A percentile compares a stretch with the other conserved stretches of the same genome.
phyloP scores from a whole-genome alignment of 1,139 yeast genomes.

The Geotrichum armillariae region DNA sequence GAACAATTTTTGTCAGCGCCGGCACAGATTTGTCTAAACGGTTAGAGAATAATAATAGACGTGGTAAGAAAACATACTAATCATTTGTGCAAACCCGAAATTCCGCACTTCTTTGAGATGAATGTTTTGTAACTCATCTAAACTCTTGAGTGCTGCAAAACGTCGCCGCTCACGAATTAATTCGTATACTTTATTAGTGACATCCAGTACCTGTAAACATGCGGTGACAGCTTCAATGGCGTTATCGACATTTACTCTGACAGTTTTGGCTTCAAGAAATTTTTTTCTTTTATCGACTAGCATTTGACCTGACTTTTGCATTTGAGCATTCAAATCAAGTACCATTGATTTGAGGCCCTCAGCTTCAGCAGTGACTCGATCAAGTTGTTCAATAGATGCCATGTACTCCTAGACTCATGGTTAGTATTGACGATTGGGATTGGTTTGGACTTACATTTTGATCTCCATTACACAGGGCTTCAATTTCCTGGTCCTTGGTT shows the following conservation, averaged over 20 bases:
- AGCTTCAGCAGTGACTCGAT: slow-evolving; percentile 56
- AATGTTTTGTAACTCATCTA: slow-evolving; percentile 69
- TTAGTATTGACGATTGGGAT: neutral
- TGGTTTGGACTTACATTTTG: slow-evolving; percentile 47
- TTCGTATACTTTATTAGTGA: slow-evolving; percentile 83
- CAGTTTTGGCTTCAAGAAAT: slow-evolving; percentile 34
- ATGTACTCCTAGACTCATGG: slow-evolving; percentile 37
- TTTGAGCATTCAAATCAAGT: slow-evolving; percentile 49
- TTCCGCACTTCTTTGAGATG: slow-evolving; percentile 69
- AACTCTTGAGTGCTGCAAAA: slow-evolving; percentile 81
- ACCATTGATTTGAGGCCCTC: slow-evolving; percentile 54
- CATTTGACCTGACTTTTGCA: slow-evolving; percentile 34
- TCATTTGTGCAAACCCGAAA: slow-evolving; percentile 66
- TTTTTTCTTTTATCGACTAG: slow-evolving; percentile 29
- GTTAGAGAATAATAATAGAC: neutral
- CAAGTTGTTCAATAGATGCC: slow-evolving; percentile 56
- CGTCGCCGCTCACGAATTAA: slow-evolving; percentile 72
- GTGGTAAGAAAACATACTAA: slow-evolving; percentile 24
- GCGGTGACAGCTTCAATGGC: slow-evolving; percentile 44
- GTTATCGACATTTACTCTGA: slow-evolving; percentile 37
- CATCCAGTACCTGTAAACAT: slow-evolving; percentile 80
- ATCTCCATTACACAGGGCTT: slow-evolving; percentile 59
- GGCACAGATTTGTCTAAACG: slow-evolving; percentile 64
- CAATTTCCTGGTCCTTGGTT: slow-evolving; percentile 64
- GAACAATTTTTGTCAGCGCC: slow-evolving; percentile 67